Evolutionary conservation across 768 basidiomycete genomes (phyloP).

Genomic region (Mycena belliarum): DNA sequence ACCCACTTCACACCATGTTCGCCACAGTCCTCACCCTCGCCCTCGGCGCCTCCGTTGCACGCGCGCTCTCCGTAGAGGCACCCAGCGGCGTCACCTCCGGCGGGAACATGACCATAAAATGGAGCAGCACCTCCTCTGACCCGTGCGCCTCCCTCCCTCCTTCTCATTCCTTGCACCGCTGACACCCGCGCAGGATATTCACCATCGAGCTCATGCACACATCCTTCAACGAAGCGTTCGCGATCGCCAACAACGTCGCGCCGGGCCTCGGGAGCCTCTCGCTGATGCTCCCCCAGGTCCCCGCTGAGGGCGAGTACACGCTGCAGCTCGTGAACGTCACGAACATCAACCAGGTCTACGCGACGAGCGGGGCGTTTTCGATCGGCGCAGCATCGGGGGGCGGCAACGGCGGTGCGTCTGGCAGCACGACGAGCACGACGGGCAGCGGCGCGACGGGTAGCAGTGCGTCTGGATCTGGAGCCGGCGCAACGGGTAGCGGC

Average conservation of each 20-base stretch:
- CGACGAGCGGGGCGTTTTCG: constrained; percentile 41
- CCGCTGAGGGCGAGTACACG: constrained; percentile 40
- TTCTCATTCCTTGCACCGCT: not conserved
- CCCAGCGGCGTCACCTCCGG: constrained; percentile 36
- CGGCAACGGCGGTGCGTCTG: not conserved
- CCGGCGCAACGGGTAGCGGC: not conserved
- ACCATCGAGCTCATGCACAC: constrained; percentile 50
- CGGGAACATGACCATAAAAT: constrained; percentile 42
- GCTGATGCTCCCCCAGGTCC: constrained; percentile 48
- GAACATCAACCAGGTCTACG: constrained; percentile 47
- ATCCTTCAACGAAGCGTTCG: constrained; percentile 53
- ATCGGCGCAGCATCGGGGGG: constrained; percentile 28
- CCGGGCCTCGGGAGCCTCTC: constrained; percentile 35
- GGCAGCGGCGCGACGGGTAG: not conserved
- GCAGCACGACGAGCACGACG: not conserved
- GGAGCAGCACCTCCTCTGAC: constrained; percentile 46
- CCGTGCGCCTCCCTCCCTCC: constrained; percentile 33
- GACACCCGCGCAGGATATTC: constrained; percentile 30
- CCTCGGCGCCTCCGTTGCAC: constrained; percentile 46
- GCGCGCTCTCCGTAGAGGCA: constrained; percentile 46
- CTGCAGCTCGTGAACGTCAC: constrained; percentile 41
- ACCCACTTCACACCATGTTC: no score
- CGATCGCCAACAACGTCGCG: constrained; percentile 56
- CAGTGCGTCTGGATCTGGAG: not conserved
- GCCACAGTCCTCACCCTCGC: constrained; percentile 40